Conservation (phyloP, 345 rosid genomes). For the Arabidopsis thaliana region TAIR10.1 NC_003071.7:18422501-18423000, state of each 20-base stretch:
- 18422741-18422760: conserved; percentile 78
- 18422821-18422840: conserved; percentile 26
- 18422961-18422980: not conserved
- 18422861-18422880: conserved; percentile 13
- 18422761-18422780: conserved; percentile 59
- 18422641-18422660: conserved; percentile 93
- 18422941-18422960: conserved; percentile 3
- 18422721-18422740: conserved; percentile 90
- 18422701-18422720: conserved; percentile 97
- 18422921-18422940: conserved; percentile 3
- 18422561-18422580: conserved; percentile 75
- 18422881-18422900: conserved; percentile 1
- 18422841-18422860: not conserved
- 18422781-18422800: conserved; percentile 63
- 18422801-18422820: conserved; percentile 14
- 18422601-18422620: conserved; percentile 71
- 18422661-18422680: conserved; percentile 81
- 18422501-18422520: conserved; percentile 75
- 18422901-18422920: not conserved
- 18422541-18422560: conserved; percentile 65
- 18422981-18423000: not conserved
- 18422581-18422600: conserved; percentile 58
- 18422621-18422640: conserved; percentile 90
- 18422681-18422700: conserved; percentile 82
- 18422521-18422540: conserved; percentile 55